phyloP scores from a whole-genome alignment of 208 protist species.

The Wallacemonas sp. region DNA sequence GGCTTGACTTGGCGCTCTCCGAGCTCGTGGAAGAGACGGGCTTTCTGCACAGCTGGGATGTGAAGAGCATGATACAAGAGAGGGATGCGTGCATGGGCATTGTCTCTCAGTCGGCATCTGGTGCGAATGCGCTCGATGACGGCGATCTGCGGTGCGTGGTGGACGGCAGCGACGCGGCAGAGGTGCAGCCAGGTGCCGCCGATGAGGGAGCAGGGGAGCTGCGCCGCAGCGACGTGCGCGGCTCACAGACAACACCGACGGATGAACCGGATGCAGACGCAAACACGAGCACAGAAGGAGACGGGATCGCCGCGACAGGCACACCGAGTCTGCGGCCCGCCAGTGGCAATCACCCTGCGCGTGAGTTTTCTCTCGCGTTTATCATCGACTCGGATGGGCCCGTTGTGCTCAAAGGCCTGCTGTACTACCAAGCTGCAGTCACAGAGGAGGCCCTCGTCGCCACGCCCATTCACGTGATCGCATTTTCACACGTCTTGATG shows the following conservation, averaged over 20 bases:
- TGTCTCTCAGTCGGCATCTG: not conserved
- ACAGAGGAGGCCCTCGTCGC: conserved; percentile 21
- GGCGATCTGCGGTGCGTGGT: not conserved
- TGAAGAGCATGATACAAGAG: conserved; percentile 51
- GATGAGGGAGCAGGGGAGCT: not conserved
- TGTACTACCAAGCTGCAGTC: conserved; percentile 70
- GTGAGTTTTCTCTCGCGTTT: conserved; percentile 67
- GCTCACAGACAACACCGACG: too few relatives aligned
- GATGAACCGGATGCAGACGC: too few relatives aligned
- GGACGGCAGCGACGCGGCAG: not conserved
- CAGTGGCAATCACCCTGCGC: not conserved
- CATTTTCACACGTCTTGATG: conserved; percentile 59
- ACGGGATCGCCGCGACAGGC: not conserved
- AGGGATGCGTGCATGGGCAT: conserved; percentile 18
- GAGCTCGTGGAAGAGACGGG: conserved; percentile 70
- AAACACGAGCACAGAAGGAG: not conserved
- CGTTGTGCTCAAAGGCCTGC: conserved; percentile 70
- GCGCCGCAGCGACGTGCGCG: not conserved
- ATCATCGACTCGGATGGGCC: conserved; percentile 48
- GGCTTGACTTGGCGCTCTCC: conserved; percentile 46
- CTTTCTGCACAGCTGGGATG: conserved; percentile 53
- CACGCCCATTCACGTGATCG: conserved; percentile 52
- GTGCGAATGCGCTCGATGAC: not conserved
- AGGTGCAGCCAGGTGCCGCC: not conserved
- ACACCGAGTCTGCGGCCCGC: not conserved